A percentile compares a stretch with the other conserved stretches of the same genome.
phyloP scores from a whole-genome alignment of 179 eudicot genomes.

The Beta lomatogona region DNA sequence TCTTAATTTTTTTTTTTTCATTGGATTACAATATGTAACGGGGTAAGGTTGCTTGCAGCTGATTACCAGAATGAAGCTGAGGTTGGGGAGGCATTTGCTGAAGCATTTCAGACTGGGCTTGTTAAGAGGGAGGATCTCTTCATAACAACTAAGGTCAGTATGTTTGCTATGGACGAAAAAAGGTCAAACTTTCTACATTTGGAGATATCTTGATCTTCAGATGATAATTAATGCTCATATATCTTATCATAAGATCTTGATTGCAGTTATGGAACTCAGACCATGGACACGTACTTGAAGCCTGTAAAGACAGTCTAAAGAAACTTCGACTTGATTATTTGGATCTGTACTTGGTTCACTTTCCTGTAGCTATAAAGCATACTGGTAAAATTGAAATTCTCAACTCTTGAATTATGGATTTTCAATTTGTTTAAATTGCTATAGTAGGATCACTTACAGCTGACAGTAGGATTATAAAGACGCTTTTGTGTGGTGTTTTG shows the following conservation, averaged over 20 bases:
- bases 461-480: not conserved
- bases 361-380: constrained; percentile 85
- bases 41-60: constrained; percentile 48
- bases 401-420: not conserved
- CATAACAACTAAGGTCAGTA: constrained; percentile 80
- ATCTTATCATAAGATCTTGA: not conserved
- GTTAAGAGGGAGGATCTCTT: constrained; percentile 92
- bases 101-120: constrained; percentile 74
- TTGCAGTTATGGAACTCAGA: constrained; percentile 96
- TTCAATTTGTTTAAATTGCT: not conserved
- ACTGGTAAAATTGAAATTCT: constrained; percentile 49
- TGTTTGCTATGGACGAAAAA: not conserved
- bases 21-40: constrained; percentile 3
- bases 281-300: constrained; percentile 91
- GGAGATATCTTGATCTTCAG: not conserved
- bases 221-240: constrained; percentile 6
- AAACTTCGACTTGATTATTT: constrained; percentile 83
- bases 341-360: constrained; percentile 85
- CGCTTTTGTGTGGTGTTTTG: not conserved
- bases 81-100: constrained; percentile 92
- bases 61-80: constrained; percentile 90
- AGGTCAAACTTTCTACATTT: not conserved
- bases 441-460: not conserved
- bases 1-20: constrained; percentile 3
- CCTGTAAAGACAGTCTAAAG: constrained; percentile 85